Conservation (phyloP, 495 filamentous ascomycete genomes). For the Darksidea phi region DNA sequence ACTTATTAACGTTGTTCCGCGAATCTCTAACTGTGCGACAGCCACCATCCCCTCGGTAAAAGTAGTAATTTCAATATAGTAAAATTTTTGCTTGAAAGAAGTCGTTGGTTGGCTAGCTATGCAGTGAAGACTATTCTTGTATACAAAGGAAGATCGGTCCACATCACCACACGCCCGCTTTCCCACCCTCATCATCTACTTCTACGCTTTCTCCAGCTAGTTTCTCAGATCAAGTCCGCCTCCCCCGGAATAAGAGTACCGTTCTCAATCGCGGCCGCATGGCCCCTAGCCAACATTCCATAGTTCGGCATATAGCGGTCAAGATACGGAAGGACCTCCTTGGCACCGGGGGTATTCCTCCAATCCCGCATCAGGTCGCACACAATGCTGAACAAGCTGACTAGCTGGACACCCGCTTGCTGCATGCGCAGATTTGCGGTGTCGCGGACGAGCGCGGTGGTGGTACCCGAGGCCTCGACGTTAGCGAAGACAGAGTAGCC, state of each 20-base stretch:
- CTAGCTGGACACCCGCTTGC: slow-evolving; percentile 62
- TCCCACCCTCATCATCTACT: neutral
- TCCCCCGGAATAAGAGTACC: slow-evolving; percentile 53
- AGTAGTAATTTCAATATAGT: too few species aligned
- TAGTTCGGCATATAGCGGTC: slow-evolving; percentile 56
- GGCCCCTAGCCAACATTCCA: slow-evolving; percentile 52
- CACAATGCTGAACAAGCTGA: slow-evolving; percentile 65
- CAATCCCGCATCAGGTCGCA: slow-evolving; percentile 78
- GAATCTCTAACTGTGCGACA: too few species aligned
- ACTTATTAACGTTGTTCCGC: too few species aligned
- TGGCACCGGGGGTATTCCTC: slow-evolving; percentile 64
- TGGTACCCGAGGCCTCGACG: slow-evolving; percentile 68
- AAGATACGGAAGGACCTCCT: slow-evolving; percentile 62
- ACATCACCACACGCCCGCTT: neutral
- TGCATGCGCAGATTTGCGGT: slow-evolving; percentile 67
- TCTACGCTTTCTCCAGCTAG: neutral
- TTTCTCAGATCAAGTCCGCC: slow-evolving; percentile 32
- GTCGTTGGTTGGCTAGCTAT: too few species aligned
- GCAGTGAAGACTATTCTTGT: too few species aligned
- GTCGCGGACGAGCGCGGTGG: slow-evolving; percentile 55
- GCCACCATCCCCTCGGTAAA: too few species aligned
- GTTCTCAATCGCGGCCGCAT: slow-evolving; percentile 50
- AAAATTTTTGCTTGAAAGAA: too few species aligned
- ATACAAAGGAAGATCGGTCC: too few species aligned
- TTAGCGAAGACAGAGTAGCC: slow-evolving; percentile 78